These are phyloP conservation scores for Neonectria coccinea DNA, from an alignment of 2,329 filamentous ascomycete genomes.

Conservation along the genomic window DNA sequence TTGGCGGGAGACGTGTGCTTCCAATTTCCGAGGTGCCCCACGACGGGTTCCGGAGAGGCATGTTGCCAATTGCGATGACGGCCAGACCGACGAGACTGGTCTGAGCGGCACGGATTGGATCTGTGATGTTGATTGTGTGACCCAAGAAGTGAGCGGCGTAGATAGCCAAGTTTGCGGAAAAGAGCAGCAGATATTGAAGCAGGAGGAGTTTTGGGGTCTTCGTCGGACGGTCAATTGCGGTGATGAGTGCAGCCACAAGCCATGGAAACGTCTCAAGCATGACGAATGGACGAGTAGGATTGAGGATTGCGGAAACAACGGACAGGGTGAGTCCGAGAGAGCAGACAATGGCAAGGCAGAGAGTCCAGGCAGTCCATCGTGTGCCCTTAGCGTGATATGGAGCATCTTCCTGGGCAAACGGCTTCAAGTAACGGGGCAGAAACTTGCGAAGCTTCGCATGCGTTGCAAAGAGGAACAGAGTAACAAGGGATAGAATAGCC, in stretches of 20 bases:
- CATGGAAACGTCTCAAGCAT: constrained; percentile 56
- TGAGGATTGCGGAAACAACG: constrained; percentile 46
- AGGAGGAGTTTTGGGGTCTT: constrained; percentile 57
- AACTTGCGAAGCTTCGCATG: constrained; percentile 42
- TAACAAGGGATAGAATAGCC: constrained; percentile 45
- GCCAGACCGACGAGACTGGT: constrained; percentile 41
- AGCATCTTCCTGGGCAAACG: constrained; percentile 57
- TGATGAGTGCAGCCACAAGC: constrained; percentile 53
- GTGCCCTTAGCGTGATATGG: constrained; percentile 40
- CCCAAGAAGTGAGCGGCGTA: constrained; percentile 49
- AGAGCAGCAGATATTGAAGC: constrained; percentile 52
- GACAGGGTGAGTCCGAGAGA: constrained; percentile 51
- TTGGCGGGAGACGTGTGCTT: constrained; percentile 43
- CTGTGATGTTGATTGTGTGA: constrained; percentile 32
- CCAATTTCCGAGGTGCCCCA: constrained; percentile 51
- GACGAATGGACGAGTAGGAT: constrained; percentile 42
- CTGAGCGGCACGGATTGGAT: constrained; percentile 42
- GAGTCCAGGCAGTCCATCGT: constrained; percentile 55
- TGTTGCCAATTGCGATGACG: constrained; percentile 50
- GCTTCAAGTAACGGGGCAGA: constrained; percentile 56
- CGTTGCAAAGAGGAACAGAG: constrained; percentile 47
- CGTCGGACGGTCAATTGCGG: constrained; percentile 52
- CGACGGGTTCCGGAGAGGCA: constrained; percentile 53
- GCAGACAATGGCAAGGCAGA: constrained; percentile 50
- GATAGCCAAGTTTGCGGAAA: constrained; percentile 47